Base-by-base conservation (phyloP, 495 filamentous ascomycete species). In the Daldinia childiae region DNA sequence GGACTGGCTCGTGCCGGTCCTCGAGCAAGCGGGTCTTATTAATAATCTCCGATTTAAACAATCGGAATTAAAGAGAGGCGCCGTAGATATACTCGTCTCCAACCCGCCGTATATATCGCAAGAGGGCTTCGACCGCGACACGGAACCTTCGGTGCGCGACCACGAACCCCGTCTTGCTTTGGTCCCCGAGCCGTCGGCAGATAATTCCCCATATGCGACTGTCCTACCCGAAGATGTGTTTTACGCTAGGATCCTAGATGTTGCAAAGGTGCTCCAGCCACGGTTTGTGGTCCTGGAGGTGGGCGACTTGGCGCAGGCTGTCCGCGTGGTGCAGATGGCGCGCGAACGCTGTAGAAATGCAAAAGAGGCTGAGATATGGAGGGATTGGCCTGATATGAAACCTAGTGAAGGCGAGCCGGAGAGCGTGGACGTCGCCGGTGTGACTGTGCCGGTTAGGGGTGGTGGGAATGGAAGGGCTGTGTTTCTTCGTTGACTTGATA, bases 81-180 rank as follows among this genome's bases (percentile, higher is more conserved):
- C 43, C 26, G 88, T 85, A 63, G 91, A 97, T 69, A 75, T 99
- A n/a, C 76, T 99, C 0, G 87, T 93, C 34, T 88, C 91, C 4
- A 99, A 99, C 78, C 95, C 95, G 11, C 95, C 95, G 0, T 98
- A 99, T 78, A 91, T 99, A 54, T 95, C 94, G 11, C 75, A 77
- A 0, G 17, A 58, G 0, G 81, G 83, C 1, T 96, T 91, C 70
- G 87, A 82, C 0, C 55, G 27, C 41, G 59, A 74, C 43, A 93
- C 91, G 0, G 81, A 84, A 0, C 87, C 91, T 51, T 92, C 89
- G 27, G 95, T 98, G 27, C 84, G 94, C 4, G 87, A 86, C 19
- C 92, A 86, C 76, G 95, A 99, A 79, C 95, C 95, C 0, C 85
- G 81, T 62, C 72, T 89, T 6, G 95, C 95, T 5, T 80, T 98